Evolutionary conservation across 2,329 filamentous ascomycete genomes (phyloP).

Genomic region (Xylariomycetidae sp.): DNA sequence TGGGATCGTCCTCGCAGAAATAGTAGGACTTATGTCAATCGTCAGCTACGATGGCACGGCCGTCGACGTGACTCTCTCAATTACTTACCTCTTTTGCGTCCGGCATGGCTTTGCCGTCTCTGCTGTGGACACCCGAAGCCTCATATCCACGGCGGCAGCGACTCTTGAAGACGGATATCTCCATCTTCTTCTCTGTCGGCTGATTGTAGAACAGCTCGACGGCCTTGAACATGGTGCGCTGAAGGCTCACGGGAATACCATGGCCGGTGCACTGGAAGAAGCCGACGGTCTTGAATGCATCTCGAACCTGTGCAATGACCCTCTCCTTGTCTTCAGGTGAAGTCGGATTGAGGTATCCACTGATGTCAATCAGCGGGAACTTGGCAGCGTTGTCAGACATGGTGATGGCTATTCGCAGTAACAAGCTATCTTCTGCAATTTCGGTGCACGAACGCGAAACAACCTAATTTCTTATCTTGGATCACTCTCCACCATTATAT

Average conservation of each 20-base stretch:
- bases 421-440: not conserved
- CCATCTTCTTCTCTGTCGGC: conserved; percentile 15
- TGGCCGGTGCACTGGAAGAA: conserved; percentile 20
- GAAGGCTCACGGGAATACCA: conserved; percentile 12
- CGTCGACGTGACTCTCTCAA: too few relatives aligned
- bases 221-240: conserved; percentile 6
- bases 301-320: conserved; percentile 12
- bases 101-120: conserved; percentile 16
- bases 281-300: conserved; percentile 10
- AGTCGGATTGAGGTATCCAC: conserved; percentile 11
- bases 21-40: conserved; percentile 13
- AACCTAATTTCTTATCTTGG: not conserved
- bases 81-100: conserved; percentile 19
- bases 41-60: too few relatives aligned
- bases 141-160: conserved; percentile 22
- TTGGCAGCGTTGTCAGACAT: conserved; percentile 1
- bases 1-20: conserved; percentile 19
- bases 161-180: conserved; percentile 17
- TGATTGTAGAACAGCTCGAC: conserved; percentile 10
- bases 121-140: conserved; percentile 10
- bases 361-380: conserved; percentile 18
- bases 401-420: not conserved
- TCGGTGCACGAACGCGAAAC: not conserved
- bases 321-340: conserved; percentile 7
- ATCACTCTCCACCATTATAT: not conserved